Evolutionary conservation across 179 eudicot species (phyloP).

Genomic region (Pouteria campechiana): DNA sequence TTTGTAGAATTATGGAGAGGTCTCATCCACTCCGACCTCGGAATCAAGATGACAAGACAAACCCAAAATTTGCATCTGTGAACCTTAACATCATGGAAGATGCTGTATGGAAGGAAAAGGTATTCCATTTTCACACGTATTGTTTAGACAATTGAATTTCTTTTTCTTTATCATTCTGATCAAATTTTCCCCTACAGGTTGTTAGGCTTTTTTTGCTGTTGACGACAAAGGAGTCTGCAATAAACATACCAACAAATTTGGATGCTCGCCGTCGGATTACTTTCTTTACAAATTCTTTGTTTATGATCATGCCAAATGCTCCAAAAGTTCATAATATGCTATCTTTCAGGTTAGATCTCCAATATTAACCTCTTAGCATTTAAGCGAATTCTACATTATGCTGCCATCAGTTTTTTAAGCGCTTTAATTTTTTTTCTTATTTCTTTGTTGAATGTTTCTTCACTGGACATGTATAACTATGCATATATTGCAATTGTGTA

Average conservation of each 20-base stretch:
- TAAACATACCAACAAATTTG: conserved; percentile 88
- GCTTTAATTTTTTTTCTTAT: neutral
- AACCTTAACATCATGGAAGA: conserved; percentile 29
- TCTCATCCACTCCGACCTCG: conserved; percentile 17
- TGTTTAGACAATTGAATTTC: neutral
- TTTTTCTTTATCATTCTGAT: neutral
- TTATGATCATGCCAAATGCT: conserved; percentile 95
- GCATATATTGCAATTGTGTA: no score
- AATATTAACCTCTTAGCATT: no score
- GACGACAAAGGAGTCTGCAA: conserved; percentile 96
- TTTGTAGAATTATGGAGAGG: conserved; percentile 36
- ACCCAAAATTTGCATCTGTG: conserved; percentile 73
- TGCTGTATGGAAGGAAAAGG: conserved; percentile 84
- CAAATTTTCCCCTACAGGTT: conserved; percentile 27
- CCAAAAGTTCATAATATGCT: conserved; percentile 97
- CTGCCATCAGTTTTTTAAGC: no score
- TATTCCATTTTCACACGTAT: conserved; percentile 7
- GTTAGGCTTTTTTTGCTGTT: conserved; percentile 77
- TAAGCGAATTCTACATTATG: no score
- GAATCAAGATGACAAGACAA: conserved; percentile 29
- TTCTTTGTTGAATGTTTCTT: neutral
- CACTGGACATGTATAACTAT: no score
- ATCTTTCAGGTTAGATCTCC: conserved; percentile 74
- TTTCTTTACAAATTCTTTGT: conserved; percentile 91
- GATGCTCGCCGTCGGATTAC: conserved; percentile 98